Base-by-base conservation (phyloP, 257 asterid genomes). In the Haberlea rhodopensis region DNA sequence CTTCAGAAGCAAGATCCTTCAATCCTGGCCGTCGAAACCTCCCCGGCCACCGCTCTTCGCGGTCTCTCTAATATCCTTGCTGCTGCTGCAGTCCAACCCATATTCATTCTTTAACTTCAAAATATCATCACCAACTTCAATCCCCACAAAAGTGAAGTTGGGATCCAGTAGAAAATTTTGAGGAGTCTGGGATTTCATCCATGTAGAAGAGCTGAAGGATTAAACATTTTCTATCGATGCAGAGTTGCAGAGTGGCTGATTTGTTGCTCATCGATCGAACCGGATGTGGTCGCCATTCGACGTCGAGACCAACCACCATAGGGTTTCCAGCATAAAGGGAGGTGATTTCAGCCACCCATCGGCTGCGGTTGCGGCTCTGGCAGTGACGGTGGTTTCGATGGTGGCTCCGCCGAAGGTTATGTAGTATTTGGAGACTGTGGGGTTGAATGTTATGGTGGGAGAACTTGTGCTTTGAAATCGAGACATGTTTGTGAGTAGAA, bases 171-270 rank as follows among this genome's bases (percentile, higher is more conserved):
- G 77, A 23, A 89, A 81, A 2, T 0, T 54, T 70, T 76, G 2
- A 87, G 0, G 76, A 51, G 0, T 73, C 62, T 0, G 95, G 95
- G 60, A 87, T 83, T 1, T 25, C 46, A n/a, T 85, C 89, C 75
- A 81, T 73, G 77, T 85, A 75, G 46, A 85, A 79, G 10, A 90
- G 87, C 55, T 90, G 95, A 13, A 90, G 71, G 59, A 87, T 87
- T 0, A 87, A 22, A 63, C 97, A 85, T n/a, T 27, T 71, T 22
- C 62, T 15, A 37, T 65, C 55, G 0, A 85, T 67, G 84, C 95
- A 89, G 0, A 89, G 82, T 28, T 89, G 95, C 11, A 89, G 77
- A 0, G 91, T 89, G 29, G 97, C 95, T 2, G 85, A 61, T 52
- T 81, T 85, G 80, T 85, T 89, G 70, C 76, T 83, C 83, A 71